phyloP scores from a whole-genome alignment of 1,139 yeast genomes.

The Yamadazyma sp. region DNA sequence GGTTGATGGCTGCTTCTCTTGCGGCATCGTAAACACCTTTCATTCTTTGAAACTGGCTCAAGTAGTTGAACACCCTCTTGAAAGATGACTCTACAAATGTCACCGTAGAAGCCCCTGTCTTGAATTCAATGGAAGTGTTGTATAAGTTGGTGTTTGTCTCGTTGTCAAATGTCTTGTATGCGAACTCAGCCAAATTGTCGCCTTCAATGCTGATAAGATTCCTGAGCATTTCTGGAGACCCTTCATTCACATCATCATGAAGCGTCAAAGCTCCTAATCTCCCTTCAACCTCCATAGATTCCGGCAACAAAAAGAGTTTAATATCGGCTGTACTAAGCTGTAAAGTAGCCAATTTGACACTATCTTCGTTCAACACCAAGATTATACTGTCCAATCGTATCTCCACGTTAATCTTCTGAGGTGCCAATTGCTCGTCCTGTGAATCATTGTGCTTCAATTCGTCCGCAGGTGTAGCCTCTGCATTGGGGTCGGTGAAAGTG shows the following conservation, averaged over 20 bases:
- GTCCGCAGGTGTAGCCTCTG: slow-evolving; percentile 67
- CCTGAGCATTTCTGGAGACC: slow-evolving; percentile 55
- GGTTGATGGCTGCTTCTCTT: slow-evolving; percentile 74
- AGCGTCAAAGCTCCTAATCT: slow-evolving; percentile 78
- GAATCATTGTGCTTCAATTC: slow-evolving; percentile 63
- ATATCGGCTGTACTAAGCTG: slow-evolving; percentile 74
- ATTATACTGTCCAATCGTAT: slow-evolving; percentile 74
- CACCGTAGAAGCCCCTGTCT: slow-evolving; percentile 71
- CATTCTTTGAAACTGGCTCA: slow-evolving; percentile 80
- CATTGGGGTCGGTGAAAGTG: slow-evolving; percentile 82
- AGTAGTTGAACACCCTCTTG: slow-evolving; percentile 61
- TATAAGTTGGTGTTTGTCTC: slow-evolving; percentile 49
- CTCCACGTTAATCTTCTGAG: slow-evolving; percentile 70
- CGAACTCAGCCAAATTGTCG: slow-evolving; percentile 76
- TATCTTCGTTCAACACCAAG: slow-evolving; percentile 78
- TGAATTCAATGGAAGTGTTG: slow-evolving; percentile 61
- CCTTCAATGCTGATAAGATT: slow-evolving; percentile 80
- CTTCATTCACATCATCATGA: slow-evolving; percentile 72
- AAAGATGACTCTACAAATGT: slow-evolving; percentile 83
- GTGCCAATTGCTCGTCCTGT: slow-evolving; percentile 54
- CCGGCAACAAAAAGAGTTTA: slow-evolving; percentile 67
- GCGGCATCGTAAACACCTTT: slow-evolving; percentile 85
- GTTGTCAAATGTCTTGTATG: slow-evolving; percentile 78
- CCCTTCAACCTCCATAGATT: slow-evolving; percentile 72
- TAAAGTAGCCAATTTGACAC: slow-evolving; percentile 77